A percentile compares a stretch with the other conserved stretches of the same genome.
These are phyloP conservation scores for Eimeria praecox DNA, from an alignment of 169 alveolate species.

Conservation along the genomic window DNA sequence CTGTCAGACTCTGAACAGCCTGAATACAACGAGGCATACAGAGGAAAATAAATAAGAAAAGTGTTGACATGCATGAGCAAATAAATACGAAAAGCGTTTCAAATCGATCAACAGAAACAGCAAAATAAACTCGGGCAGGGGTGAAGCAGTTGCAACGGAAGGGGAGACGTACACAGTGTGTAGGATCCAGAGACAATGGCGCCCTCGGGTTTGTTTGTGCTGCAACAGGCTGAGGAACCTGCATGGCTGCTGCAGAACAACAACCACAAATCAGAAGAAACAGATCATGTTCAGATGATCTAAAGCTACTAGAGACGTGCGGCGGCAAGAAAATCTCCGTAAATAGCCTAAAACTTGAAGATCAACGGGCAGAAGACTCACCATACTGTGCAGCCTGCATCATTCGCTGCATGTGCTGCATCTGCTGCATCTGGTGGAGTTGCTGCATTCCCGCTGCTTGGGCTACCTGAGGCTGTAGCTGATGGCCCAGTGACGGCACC, in stretches of 20 bases:
- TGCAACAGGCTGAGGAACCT: constrained; percentile 14
- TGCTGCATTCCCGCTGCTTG: constrained; percentile 61
- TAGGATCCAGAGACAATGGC: constrained; percentile 13
- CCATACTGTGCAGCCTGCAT: constrained; percentile 68
- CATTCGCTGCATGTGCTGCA: constrained; percentile 70
- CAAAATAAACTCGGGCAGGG: background rate
- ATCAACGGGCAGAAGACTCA: background rate
- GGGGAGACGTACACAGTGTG: constrained; percentile 39
- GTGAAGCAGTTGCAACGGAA: background rate
- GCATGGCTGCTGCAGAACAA: background rate
- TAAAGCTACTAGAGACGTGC: background rate
- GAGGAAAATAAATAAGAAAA: background rate
- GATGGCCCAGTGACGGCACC: background rate
- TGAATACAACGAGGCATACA: background rate
- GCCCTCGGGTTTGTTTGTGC: constrained; percentile 22
- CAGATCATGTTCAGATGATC: too few relatives aligned
- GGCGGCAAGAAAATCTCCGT: background rate
- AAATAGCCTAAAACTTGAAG: too few relatives aligned
- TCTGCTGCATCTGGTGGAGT: constrained; percentile 64
- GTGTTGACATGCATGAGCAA: background rate
- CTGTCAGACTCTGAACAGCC: constrained; percentile 78
- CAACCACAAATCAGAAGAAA: background rate
- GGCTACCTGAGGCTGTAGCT: constrained; percentile 17
- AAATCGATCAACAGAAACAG: background rate
- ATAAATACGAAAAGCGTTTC: background rate